Conservation (phyloP, 2,329 filamentous ascomycete genomes). For the Pezicula neosporulosa region DNA sequence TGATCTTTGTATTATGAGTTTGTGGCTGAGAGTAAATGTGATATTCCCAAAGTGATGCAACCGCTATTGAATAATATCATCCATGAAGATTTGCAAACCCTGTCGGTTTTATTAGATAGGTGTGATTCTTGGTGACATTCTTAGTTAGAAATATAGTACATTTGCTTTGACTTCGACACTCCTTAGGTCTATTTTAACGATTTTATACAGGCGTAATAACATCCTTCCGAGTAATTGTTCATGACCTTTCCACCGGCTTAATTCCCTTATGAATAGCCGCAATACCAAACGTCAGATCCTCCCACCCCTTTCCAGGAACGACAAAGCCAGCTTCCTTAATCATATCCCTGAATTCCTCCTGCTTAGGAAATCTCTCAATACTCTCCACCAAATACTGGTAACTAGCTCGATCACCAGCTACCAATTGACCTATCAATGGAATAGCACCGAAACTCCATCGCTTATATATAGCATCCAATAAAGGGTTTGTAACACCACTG, state of each 20-base stretch:
- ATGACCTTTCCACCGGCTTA: slow-evolving; percentile 54
- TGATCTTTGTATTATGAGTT: slow-evolving; percentile 15
- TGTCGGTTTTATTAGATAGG: no score
- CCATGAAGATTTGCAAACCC: no score
- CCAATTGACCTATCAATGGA: slow-evolving; percentile 89
- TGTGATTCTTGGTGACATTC: no score
- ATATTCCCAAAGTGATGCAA: no score
- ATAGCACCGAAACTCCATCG: slow-evolving; percentile 95
- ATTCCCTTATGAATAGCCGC: slow-evolving; percentile 96
- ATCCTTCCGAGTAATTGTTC: slow-evolving; percentile 2
- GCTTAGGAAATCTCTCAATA: slow-evolving; percentile 88
- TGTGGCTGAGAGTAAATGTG: background rate
- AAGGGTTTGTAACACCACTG: slow-evolving; percentile 67
- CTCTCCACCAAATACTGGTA: slow-evolving; percentile 99
- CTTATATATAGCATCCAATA: slow-evolving; percentile 88
- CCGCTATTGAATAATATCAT: no score
- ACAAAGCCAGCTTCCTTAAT: slow-evolving; percentile 82
- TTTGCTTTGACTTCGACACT: no score
- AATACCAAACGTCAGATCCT: slow-evolving; percentile 88
- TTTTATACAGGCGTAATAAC: background rate
- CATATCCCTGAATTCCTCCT: slow-evolving; percentile 80
- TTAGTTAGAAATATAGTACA: no score
- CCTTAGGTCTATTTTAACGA: no score
- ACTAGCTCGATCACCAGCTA: slow-evolving; percentile 89
- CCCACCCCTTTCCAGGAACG: slow-evolving; percentile 78